Evolutionary conservation across 352 stramenopile genomes (phyloP).

Genomic region (Pythium guiyangense): DNA sequence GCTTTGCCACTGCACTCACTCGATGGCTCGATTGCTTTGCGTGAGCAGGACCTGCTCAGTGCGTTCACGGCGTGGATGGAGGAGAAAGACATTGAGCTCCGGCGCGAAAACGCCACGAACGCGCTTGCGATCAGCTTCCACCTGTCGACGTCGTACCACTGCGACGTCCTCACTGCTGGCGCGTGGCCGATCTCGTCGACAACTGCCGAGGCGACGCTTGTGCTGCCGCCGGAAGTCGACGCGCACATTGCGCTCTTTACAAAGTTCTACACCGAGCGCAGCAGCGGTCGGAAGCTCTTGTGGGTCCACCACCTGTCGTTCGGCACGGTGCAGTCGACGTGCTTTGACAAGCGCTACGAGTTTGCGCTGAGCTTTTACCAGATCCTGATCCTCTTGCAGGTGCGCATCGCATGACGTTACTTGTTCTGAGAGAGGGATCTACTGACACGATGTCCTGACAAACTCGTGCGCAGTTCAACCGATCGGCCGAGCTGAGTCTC

Average conservation of each 20-base stretch:
- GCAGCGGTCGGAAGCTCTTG: slow-evolving; percentile 69
- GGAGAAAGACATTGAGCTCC: slow-evolving; percentile 50
- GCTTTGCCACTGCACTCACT: not conserved
- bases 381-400: slow-evolving; percentile 73
- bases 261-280: slow-evolving; percentile 77
- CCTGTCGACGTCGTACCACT: slow-evolving; percentile 57
- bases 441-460: not conserved
- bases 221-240: slow-evolving; percentile 54
- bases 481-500: slow-evolving; percentile 29
- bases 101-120: slow-evolving; percentile 26
- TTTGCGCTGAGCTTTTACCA: slow-evolving; percentile 83
- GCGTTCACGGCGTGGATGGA: slow-evolving; percentile 71
- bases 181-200: slow-evolving; percentile 80
- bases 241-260: slow-evolving; percentile 68
- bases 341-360: slow-evolving; percentile 76
- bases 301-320: slow-evolving; percentile 80
- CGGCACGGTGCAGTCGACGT: slow-evolving; percentile 60
- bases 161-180: slow-evolving; percentile 77
- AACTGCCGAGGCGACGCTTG: slow-evolving; percentile 37
- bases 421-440: no score
- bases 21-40: not conserved
- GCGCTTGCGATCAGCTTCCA: slow-evolving; percentile 50
- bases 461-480: slow-evolving; percentile 54
- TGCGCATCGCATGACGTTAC: slow-evolving; percentile 12
- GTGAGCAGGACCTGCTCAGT: slow-evolving; percentile 50